Evolutionary conservation across 78 protist genomes (phyloP), one percentile per base, ranked within the genome.

Genomic region (Dictyostelium capitatum): DNA sequence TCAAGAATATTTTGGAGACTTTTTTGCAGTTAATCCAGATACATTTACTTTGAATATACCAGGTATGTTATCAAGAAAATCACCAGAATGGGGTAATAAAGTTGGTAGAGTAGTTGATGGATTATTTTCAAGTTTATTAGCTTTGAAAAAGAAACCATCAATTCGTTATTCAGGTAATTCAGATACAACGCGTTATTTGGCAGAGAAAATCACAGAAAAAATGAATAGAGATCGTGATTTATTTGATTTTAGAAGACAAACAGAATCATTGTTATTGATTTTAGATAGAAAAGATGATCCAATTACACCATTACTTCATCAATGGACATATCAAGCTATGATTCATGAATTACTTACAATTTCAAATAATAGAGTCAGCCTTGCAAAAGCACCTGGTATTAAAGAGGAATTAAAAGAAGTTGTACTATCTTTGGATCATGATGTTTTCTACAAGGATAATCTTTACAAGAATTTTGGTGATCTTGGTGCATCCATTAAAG

Each of bases 281-380:
- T 43, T 98, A 53, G 99, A 99, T 65, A 95, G 99, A 25, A 67
- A 94, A 8, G 98, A 97, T 72, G 99, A 98, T 75, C 98, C 98
- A n/a, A 95, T 98, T 20, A 98, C 99, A 14, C 99, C 99, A 77
- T 89, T 99, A 64, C 95, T 99, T 48, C 96, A 89, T 23, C 85
- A 87, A 65, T 87, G 96, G 95, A 92, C 96, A 30, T 79, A 85
- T 72, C 97, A 92, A 72, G 98, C 99, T 3, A 99, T 99, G 99
- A 95, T 99, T 30, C 99, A 99, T 72, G 99, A 99, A 67, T 57
- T 96, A 14, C 53, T 98, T 6, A 92, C 97, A 37, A 96, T 99
- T 54, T 6, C 23, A 19, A 97, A 98, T 70, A 96, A 97, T 41
- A 73, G 96, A 43, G 99, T 98, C 5, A 82, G 46, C 65, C 11